Evolutionary conservation across 1,284 basidiomycete genomes (phyloP).

Genomic region (Fomitopsis schrenkii): DNA sequence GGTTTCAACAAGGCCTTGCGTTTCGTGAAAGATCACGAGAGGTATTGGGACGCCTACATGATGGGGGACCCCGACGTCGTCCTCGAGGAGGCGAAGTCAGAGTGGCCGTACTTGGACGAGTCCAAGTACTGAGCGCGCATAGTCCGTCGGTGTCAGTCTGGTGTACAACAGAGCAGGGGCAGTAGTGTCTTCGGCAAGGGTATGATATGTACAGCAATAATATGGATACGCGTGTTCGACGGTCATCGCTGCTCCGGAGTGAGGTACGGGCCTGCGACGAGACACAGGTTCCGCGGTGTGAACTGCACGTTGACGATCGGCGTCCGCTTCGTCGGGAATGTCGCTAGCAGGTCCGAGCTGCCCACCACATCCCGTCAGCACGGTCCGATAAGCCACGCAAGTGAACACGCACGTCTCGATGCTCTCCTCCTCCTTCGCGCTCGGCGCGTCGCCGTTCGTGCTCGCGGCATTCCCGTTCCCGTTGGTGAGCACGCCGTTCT

Average conservation of each 20-base stretch:
- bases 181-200: background rate
- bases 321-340: conserved; percentile 94
- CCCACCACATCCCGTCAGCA: conserved; percentile 2
- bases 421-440: conserved; percentile 40
- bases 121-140: background rate
- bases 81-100: too few species aligned
- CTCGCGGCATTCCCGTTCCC: conserved; percentile 22
- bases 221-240: background rate
- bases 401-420: conserved; percentile 54
- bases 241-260: conserved; percentile 52
- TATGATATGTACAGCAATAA: background rate
- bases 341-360: conserved; percentile 85
- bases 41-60: too few species aligned
- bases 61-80: too few species aligned
- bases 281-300: conserved; percentile 90
- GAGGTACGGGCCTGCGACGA: conserved; percentile 77
- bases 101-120: background rate
- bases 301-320: conserved; percentile 92
- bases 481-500: conserved; percentile 41
- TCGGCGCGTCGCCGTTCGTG: conserved; percentile 13
- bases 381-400: background rate
- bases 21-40: too few species aligned
- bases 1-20: too few species aligned
- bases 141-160: background rate
- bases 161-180: background rate